phyloP scores from a whole-genome alignment of 2,329 filamentous ascomycete species.

The Microsporum ferrugineum region DNA sequence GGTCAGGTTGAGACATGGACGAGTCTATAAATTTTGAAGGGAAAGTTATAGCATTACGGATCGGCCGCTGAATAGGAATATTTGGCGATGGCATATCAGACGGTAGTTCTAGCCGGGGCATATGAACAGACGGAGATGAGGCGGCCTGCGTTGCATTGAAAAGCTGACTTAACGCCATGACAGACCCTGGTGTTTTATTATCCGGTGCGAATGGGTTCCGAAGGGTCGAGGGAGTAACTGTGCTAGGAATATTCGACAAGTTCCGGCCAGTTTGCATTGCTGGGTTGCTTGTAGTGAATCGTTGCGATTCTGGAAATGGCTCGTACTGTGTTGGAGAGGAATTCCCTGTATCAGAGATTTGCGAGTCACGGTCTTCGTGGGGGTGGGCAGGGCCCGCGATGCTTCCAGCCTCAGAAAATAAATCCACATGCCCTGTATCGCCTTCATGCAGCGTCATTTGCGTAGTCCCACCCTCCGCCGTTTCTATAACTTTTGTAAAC shows the following conservation, averaged over 20 bases:
- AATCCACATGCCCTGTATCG: constrained; percentile 34
- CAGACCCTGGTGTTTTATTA: constrained; percentile 25
- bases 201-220: constrained; percentile 33
- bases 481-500: constrained; percentile 6
- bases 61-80: constrained; percentile 32
- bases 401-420: constrained; percentile 29
- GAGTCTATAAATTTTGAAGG: constrained; percentile 28
- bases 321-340: constrained; percentile 30
- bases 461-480: constrained; percentile 24
- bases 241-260: neutral
- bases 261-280: constrained; percentile 28
- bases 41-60: constrained; percentile 25
- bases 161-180: constrained; percentile 38
- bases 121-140: constrained; percentile 35
- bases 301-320: constrained; percentile 38
- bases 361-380: constrained; percentile 50
- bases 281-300: constrained; percentile 34
- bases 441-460: constrained; percentile 31
- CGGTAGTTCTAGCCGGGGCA: constrained; percentile 26
- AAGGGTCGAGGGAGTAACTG: constrained; percentile 30
- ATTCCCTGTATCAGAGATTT: constrained; percentile 24
- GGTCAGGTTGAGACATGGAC: constrained; percentile 25
- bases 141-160: constrained; percentile 39
- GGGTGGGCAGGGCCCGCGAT: constrained; percentile 3
- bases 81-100: constrained; percentile 42